phyloP scores from a whole-genome alignment of 2,329 filamentous ascomycete species.

The Fusarium paranaense region DNA sequence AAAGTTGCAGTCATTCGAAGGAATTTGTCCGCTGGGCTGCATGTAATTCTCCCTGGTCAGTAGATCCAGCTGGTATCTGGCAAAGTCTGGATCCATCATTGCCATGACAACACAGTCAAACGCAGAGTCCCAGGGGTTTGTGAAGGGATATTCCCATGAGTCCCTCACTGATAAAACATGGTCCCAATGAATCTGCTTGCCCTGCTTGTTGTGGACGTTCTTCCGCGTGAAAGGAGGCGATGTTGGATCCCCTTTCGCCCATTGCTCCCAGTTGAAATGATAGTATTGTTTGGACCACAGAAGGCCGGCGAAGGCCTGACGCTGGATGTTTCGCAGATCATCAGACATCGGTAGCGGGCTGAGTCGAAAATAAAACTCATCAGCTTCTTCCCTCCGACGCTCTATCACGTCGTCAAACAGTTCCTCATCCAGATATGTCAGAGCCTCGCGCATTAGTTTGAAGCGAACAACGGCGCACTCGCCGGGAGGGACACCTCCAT shows the following conservation, averaged over 20 bases:
- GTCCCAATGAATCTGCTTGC: constrained; percentile 95
- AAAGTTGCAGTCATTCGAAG: constrained; percentile 97
- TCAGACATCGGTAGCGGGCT: constrained; percentile 94
- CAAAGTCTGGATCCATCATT: constrained; percentile 98
- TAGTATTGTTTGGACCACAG: constrained; percentile 99
- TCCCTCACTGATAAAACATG: constrained; percentile 98
- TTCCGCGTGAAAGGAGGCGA: constrained; percentile 92
- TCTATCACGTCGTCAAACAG: constrained; percentile 92
- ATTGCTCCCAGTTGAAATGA: constrained; percentile 96
- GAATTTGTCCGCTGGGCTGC: constrained; percentile 95
- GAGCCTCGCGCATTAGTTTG: constrained; percentile 78
- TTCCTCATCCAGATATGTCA: constrained; percentile 85
- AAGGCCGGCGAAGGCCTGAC: constrained; percentile 95
- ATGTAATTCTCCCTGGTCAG: constrained; percentile 99
- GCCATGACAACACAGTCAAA: constrained; percentile 96
- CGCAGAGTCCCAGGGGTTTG: constrained; percentile 95
- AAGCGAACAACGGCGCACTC: constrained; percentile 97
- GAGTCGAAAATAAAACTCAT: constrained; percentile 95
- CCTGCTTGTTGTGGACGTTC: constrained; percentile 84
- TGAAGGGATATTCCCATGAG: constrained; percentile 98
- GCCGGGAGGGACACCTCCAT: constrained; percentile 85
- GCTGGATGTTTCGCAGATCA: constrained; percentile 92
- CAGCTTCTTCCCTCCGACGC: constrained; percentile 84
- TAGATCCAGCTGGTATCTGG: constrained; percentile 96
- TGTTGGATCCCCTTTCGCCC: constrained; percentile 92